phyloP scores from a whole-genome alignment of 2,329 filamentous ascomycete genomes.

The Neospermospora avenae region DNA sequence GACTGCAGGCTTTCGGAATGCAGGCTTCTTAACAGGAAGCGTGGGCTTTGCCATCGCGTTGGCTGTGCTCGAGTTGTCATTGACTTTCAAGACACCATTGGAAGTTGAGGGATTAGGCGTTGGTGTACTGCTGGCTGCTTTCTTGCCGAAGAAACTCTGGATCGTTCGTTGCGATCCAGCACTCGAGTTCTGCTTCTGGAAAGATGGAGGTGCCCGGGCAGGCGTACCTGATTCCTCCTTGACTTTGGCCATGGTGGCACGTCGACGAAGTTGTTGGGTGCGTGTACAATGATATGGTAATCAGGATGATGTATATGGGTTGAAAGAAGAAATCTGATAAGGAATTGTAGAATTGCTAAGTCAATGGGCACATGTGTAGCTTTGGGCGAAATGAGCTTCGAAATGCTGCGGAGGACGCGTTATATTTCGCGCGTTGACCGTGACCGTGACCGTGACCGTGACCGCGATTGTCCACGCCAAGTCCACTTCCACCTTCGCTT shows the following conservation, averaged over 20 bases:
- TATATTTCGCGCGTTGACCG: background rate
- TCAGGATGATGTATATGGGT: background rate
- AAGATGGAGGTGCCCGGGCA: constrained; percentile 26
- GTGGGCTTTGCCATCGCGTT: constrained; percentile 34
- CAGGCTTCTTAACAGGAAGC: constrained; percentile 43
- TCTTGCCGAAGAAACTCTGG: constrained; percentile 73
- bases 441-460: no score
- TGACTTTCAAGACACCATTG: constrained; percentile 30
- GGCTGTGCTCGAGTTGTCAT: constrained; percentile 36
- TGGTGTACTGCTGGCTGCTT: constrained; percentile 43
- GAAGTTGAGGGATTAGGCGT: constrained; percentile 34
- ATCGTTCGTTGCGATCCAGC: constrained; percentile 59
- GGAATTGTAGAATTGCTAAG: background rate
- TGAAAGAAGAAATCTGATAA: no score
- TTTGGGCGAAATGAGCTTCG: background rate
- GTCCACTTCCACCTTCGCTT: background rate
- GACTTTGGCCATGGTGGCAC: constrained; percentile 1
- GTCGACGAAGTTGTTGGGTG: background rate
- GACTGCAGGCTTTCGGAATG: constrained; percentile 28
- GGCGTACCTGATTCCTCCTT: constrained; percentile 26
- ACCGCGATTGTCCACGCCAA: background rate
- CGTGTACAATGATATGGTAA: background rate
- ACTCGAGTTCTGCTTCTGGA: constrained; percentile 35
- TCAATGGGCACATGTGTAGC: no score
- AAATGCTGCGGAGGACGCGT: constrained; percentile 1